These are phyloP conservation scores for Ophiostoma himal-ulmi DNA, from an alignment of 2,329 filamentous ascomycete genomes.

Conservation along the genomic window DNA sequence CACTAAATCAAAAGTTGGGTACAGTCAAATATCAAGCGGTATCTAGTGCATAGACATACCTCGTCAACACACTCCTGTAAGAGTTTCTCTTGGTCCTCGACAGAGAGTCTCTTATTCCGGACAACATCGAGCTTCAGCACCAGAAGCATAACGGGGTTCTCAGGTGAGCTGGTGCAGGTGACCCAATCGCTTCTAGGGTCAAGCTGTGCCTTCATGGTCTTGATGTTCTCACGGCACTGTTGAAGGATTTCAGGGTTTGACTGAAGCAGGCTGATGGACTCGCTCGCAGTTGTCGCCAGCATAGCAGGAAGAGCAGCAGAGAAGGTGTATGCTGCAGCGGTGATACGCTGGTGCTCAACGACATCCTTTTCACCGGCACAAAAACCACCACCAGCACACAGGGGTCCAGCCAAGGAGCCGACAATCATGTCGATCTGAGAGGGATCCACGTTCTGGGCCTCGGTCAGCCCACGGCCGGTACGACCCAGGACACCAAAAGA, in stretches of 20 bases:
- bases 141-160: conserved; percentile 84
- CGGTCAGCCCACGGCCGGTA: conserved; percentile 85
- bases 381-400: conserved; percentile 92
- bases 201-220: conserved; percentile 75
- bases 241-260: conserved; percentile 75
- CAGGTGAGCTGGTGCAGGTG: conserved; percentile 67
- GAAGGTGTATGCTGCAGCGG: conserved; percentile 87
- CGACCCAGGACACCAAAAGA: conserved; percentile 92
- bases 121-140: conserved; percentile 79
- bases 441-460: conserved; percentile 93
- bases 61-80: conserved; percentile 94
- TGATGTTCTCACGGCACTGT: conserved; percentile 79
- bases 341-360: conserved; percentile 92
- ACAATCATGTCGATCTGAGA: conserved; percentile 95
- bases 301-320: conserved; percentile 91
- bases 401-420: conserved; percentile 80
- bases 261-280: conserved; percentile 80
- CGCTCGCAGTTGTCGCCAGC: conserved; percentile 89
- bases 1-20: background rate
- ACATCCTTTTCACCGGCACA: conserved; percentile 89
- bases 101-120: conserved; percentile 58
- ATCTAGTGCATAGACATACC: conserved; percentile 48
- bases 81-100: conserved; percentile 75
- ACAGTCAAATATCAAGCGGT: background rate
- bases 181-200: conserved; percentile 95